Conservation (phyloP, 306 rosid species). For the Spatholobus suberectus region DNA sequence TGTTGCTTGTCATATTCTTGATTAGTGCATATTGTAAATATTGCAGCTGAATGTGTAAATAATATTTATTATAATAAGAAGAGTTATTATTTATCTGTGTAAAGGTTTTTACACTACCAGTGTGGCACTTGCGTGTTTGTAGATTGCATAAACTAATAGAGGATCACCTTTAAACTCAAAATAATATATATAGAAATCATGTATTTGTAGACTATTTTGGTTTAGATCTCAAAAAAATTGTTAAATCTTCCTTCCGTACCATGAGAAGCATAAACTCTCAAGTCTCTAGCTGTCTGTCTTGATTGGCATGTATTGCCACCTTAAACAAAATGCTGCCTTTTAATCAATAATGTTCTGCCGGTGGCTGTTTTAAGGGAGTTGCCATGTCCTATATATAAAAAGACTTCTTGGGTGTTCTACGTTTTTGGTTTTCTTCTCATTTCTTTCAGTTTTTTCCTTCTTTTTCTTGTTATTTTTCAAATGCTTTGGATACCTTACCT, state of each 20-base stretch:
- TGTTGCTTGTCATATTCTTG: slow-evolving; percentile 12
- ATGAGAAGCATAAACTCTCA: not conserved
- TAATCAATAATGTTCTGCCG: not conserved
- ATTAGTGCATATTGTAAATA: slow-evolving; percentile 18
- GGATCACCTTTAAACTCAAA: slow-evolving; percentile 16
- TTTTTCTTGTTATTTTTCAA: not conserved
- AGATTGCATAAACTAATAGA: not conserved
- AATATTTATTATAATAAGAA: not conserved
- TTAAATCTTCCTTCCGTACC: not conserved
- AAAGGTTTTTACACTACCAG: not conserved
- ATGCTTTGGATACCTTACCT: not conserved
- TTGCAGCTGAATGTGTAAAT: slow-evolving; percentile 1
- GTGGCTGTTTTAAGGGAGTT: not conserved
- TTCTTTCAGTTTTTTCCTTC: not conserved
- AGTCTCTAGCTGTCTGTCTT: slow-evolving; percentile 4
- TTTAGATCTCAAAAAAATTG: not conserved
- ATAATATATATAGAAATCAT: slow-evolving; percentile 9
- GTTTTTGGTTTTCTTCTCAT: not conserved
- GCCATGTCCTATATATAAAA: not conserved
- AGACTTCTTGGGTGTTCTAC: not conserved
- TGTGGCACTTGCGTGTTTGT: slow-evolving; percentile 6
- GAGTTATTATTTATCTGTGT: not conserved
- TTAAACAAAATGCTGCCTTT: not conserved
- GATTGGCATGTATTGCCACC: not conserved
- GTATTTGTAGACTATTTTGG: slow-evolving; percentile 18